phyloP scores from a whole-genome alignment of 768 basidiomycete genomes.

The Scleroderma bovista region DNA sequence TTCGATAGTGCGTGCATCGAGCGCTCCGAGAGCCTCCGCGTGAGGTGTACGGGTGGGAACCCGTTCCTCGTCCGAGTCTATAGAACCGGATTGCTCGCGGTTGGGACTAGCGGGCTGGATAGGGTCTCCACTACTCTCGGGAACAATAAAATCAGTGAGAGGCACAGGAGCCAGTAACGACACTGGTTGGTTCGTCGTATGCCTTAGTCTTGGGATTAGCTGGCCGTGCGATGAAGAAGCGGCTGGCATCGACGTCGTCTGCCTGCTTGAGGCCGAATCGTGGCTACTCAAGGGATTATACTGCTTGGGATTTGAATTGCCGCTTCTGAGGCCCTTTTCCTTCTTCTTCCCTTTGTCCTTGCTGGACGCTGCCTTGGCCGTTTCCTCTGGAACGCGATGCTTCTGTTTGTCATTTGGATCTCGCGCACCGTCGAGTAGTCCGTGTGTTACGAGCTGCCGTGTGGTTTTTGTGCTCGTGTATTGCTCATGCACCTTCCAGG shows the following conservation, averaged over 20 bases:
- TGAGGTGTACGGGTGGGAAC: slow-evolving; percentile 50
- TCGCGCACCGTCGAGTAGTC: slow-evolving; percentile 48
- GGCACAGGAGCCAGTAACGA: slow-evolving; percentile 15
- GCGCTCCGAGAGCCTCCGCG: slow-evolving; percentile 54
- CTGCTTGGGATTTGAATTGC: neutral
- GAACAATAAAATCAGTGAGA: neutral
- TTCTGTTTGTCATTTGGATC: slow-evolving; percentile 20
- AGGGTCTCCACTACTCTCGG: slow-evolving; percentile 7
- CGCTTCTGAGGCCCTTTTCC: slow-evolving; percentile 16
- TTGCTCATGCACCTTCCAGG: slow-evolving; percentile 70
- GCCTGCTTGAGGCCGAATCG: slow-evolving; percentile 27
- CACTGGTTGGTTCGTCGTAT: slow-evolving; percentile 12
- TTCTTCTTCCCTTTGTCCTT: slow-evolving; percentile 27
- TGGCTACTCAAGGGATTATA: slow-evolving; percentile 26
- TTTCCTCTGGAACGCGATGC: slow-evolving; percentile 13
- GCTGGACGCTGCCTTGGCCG: slow-evolving; percentile 9
- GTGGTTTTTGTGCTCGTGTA: slow-evolving; percentile 75
- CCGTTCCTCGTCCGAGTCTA: slow-evolving; percentile 21
- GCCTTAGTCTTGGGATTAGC: slow-evolving; percentile 11
- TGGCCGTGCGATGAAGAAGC: slow-evolving; percentile 9
- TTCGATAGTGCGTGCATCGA: slow-evolving; percentile 51
- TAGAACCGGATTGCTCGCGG: slow-evolving; percentile 20
- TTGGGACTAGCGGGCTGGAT: slow-evolving; percentile 6
- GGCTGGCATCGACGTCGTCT: slow-evolving; percentile 6
- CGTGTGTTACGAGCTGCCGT: slow-evolving; percentile 60